Evolutionary conservation across 176 grass and related monocot species (phyloP).

Genomic region (Hordeum marinum): DNA sequence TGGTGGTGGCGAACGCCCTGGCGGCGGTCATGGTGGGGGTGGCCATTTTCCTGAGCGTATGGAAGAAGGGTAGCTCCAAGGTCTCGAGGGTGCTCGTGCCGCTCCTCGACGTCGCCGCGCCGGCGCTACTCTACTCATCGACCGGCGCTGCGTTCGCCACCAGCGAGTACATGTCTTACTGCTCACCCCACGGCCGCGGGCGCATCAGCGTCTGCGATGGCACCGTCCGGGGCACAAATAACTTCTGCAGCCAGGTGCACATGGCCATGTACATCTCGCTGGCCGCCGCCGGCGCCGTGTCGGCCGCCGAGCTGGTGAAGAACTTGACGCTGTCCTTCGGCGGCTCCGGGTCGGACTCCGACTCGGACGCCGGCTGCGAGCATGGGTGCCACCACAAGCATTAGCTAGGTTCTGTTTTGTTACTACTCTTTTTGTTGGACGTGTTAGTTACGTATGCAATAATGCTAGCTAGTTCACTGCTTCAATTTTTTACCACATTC

Average conservation of each 20-base stretch:
- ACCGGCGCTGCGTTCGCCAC: constrained; percentile 28
- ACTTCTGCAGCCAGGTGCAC: constrained; percentile 45
- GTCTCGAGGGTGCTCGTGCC: neutral
- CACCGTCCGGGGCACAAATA: neutral
- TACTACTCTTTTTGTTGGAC: neutral
- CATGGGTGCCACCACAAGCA: constrained; percentile 44
- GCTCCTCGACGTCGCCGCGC: constrained; percentile 22
- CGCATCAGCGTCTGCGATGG: constrained; percentile 25
- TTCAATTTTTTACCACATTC: neutral
- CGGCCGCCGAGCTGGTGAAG: constrained; percentile 8
- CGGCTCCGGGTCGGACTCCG: neutral
- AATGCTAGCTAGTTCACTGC: neutral
- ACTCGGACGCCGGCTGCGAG: neutral
- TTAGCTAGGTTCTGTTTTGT: neutral
- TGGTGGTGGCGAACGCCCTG: constrained; percentile 27
- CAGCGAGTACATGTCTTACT: constrained; percentile 17
- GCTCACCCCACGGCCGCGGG: constrained; percentile 10
- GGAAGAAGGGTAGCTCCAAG: constrained; percentile 27
- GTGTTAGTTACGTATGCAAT: neutral
- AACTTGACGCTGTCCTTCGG: neutral
- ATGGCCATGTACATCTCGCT: constrained; percentile 30
- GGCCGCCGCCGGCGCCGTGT: neutral
- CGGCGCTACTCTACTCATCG: constrained; percentile 39
- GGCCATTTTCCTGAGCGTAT: constrained; percentile 35
- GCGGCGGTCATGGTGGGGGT: constrained; percentile 24